Evolutionary conservation across 129 eudicot genomes (phyloP).

Genomic region (Apium graveolens): DNA sequence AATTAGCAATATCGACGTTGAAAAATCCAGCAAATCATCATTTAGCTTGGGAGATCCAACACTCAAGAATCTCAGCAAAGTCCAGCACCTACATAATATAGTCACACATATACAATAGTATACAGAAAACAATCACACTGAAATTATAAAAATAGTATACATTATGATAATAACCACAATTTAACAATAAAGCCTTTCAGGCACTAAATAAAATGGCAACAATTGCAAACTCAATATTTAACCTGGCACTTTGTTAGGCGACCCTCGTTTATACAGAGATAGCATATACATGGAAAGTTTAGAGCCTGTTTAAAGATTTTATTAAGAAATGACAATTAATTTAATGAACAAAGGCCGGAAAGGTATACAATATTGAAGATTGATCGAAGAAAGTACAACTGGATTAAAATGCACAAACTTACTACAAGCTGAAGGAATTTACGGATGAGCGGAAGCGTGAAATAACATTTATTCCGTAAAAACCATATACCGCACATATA

Average conservation of each 20-base stretch:
- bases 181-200: not conserved
- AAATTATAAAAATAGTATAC: not conserved
- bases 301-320: slow-evolving; percentile 31
- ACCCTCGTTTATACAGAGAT: slow-evolving; percentile 39
- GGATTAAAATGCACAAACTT: slow-evolving; percentile 15
- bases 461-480: no score
- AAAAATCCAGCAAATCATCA: no score
- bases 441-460: no score
- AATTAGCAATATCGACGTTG: no score
- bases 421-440: no score
- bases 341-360: not conserved
- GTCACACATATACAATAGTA: no score
- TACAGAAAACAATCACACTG: not conserved
- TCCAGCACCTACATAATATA: no score
- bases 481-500: no score
- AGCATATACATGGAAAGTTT: slow-evolving; percentile 60
- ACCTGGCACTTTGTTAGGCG: slow-evolving; percentile 41
- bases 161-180: not conserved
- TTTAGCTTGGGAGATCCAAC: no score
- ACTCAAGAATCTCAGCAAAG: no score
- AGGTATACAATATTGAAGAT: not conserved
- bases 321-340: not conserved
- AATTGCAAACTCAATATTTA: not conserved
- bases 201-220: no score
- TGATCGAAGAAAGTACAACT: not conserved